Evolutionary conservation across 169 alveolate species (phyloP), one percentile per base, ranked within the genome.

Genomic region (Babesia ovis): DNA sequence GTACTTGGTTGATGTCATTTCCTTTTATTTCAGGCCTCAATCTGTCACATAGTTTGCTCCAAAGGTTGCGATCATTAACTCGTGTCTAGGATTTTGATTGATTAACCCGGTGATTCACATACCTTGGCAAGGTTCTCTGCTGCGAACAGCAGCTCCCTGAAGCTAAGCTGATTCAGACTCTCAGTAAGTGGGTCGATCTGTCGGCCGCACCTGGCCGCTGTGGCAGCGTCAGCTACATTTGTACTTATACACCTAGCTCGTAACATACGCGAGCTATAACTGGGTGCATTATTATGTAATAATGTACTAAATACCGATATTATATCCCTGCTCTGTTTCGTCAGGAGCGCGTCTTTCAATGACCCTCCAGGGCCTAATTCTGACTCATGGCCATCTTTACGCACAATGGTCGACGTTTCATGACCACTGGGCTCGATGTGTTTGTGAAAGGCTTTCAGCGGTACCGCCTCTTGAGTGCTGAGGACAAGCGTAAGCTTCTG

Each of bases 51-150:
- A 79, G 75, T 29, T 32, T 74, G 42, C 64, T 68, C 83, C 81
- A 70, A 14, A 79, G 61, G 55, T 79, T 69, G 35, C 68, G 39
- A 45, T 79, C 87, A 0, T 27, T 42, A 23, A 79, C 77, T n/a
- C 58, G 41, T 54, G 81, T 70, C 87, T 79, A 37, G 9, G 22
- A 14, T n/a, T n/a, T n/a, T n/a, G n/a, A n/a, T n/a, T n/a, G n/a
- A n/a, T n/a, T n/a, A n/a, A n/a, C n/a, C n/a, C n/a, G n/a, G 8
- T 8, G 46, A 9, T 39, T 6, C 16, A 68, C 77, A 3, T 76
- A 79, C 87, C 59, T 67, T 68, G 50, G 81, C 72, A 48, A 79
- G 60, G 16, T 73, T 79, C 53, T 79, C 87, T 1, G 74, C 68
- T 0, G 87, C 70, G 71, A 48, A 69, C 32, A 60, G 59, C 58